phyloP scores from a whole-genome alignment of 345 rosid species.

The Brassica napus region DNA sequence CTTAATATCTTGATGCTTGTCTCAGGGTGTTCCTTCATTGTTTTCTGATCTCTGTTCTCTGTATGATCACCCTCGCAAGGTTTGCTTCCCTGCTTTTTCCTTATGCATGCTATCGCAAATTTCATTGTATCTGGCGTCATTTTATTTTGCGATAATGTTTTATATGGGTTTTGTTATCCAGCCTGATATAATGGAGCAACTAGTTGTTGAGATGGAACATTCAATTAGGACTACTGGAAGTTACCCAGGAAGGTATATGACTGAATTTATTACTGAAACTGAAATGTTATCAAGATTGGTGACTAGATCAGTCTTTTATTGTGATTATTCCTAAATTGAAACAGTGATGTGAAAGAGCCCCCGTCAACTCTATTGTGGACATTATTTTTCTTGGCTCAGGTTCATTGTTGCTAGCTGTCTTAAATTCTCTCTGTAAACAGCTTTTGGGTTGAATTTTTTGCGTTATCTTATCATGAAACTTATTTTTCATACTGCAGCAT shows the following conservation, averaged over 20 bases:
- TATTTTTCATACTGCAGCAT: conserved; percentile 64
- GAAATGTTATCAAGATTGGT: neutral
- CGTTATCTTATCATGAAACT: conserved; percentile 15
- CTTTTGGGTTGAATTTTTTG: conserved; percentile 2
- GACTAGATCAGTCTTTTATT: neutral
- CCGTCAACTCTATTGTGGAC: conserved; percentile 94
- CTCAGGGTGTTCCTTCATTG: conserved; percentile 94
- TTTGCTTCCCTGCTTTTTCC: conserved; percentile 40
- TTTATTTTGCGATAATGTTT: neutral
- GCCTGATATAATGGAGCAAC: conserved; percentile 87
- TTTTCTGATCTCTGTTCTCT: conserved; percentile 96
- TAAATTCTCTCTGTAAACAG: conserved; percentile 15
- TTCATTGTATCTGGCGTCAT: conserved; percentile 15
- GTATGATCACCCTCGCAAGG: conserved; percentile 84
- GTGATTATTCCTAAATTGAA: conserved; percentile 15
- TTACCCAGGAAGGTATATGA: conserved; percentile 79
- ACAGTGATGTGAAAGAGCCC: conserved; percentile 88
- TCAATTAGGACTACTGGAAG: conserved; percentile 63
- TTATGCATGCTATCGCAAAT: conserved; percentile 11
- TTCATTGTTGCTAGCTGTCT: conserved; percentile 32
- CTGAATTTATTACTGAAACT: conserved; percentile 11
- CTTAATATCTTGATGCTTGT: conserved; percentile 31
- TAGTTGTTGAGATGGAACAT: conserved; percentile 83
- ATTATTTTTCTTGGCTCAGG: conserved; percentile 97
- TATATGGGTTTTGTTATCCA: conserved; percentile 36